Conservation (phyloP, 2,329 filamentous ascomycete species). For the Microcera coccophila region DNA sequence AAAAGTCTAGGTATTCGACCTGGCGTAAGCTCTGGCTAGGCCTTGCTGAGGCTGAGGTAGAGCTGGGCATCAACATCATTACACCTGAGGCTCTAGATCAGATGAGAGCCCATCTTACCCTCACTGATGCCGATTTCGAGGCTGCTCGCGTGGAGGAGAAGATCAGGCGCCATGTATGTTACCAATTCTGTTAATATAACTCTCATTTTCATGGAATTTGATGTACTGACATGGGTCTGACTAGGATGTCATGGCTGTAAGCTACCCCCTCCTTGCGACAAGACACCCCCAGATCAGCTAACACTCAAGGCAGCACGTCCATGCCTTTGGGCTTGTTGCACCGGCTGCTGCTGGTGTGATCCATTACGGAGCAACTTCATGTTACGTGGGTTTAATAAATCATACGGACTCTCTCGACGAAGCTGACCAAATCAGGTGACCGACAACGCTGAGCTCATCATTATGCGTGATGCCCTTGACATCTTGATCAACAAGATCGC, state of each 20-base stretch:
- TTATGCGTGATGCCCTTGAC: slow-evolving; percentile 61
- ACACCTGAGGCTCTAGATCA: slow-evolving; percentile 69
- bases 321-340: slow-evolving; percentile 69
- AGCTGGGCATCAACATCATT: slow-evolving; percentile 48
- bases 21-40: slow-evolving; percentile 18
- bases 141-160: slow-evolving; percentile 74
- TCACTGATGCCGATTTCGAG: slow-evolving; percentile 75
- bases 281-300: background rate
- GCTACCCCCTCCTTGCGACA: slow-evolving; percentile 18
- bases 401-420: too few relatives aligned
- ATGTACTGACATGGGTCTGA: slow-evolving; percentile 8
- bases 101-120: slow-evolving; percentile 68
- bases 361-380: slow-evolving; percentile 54
- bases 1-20: slow-evolving; percentile 11
- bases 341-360: slow-evolving; percentile 80
- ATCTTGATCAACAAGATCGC: slow-evolving; percentile 75
- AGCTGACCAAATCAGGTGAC: too few relatives aligned
- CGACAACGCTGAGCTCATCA: slow-evolving; percentile 74
- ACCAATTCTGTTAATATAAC: background rate
- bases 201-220: background rate
- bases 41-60: slow-evolving; percentile 16
- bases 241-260: slow-evolving; percentile 55
- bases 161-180: slow-evolving; percentile 54
- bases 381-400: too few relatives aligned
- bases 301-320: slow-evolving; percentile 54